Percentiles rank a stretch among this genome's conserved stretches.
These are phyloP conservation scores for Saturnispora dispora DNA, from an alignment of 805 yeast species.

Conservation along the genomic window DNA sequence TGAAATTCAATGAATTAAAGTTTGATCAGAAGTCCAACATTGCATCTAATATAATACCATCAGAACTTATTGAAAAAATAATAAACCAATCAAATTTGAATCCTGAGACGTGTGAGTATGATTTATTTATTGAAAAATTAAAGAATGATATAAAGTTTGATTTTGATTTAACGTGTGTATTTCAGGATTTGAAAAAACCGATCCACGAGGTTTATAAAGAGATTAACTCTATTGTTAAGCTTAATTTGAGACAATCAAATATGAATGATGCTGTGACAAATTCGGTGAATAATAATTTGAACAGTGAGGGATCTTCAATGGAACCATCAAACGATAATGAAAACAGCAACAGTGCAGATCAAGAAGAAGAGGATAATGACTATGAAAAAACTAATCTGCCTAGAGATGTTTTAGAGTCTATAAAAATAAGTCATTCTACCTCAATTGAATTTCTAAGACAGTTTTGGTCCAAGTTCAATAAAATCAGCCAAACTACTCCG, in stretches of 20 bases:
- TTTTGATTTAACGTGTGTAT: slow-evolving; percentile 21
- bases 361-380: slow-evolving; percentile 10
- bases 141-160: slow-evolving; percentile 18
- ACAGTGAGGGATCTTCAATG: background rate
- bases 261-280: background rate
- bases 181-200: slow-evolving; percentile 18
- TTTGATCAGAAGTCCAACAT: slow-evolving; percentile 24
- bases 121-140: slow-evolving; percentile 17
- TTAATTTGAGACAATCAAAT: slow-evolving; percentile 43
- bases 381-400: slow-evolving; percentile 26
- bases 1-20: slow-evolving; percentile 45
- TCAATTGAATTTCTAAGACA: slow-evolving; percentile 69
- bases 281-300: background rate
- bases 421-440: slow-evolving; percentile 59
- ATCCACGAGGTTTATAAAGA: slow-evolving; percentile 34
- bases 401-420: slow-evolving; percentile 31
- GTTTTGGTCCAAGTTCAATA: slow-evolving; percentile 57
- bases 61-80: slow-evolving; percentile 14
- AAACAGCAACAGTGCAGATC: background rate
- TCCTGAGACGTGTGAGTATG: slow-evolving; percentile 22
- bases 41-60: slow-evolving; percentile 20
- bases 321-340: slow-evolving; percentile 11
- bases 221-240: slow-evolving; percentile 39
- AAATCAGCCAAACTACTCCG: slow-evolving; percentile 23
- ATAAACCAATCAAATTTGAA: slow-evolving; percentile 22